Evolutionary conservation across 1,139 yeast genomes (phyloP).

Genomic region (Trichomonascaceae sp.): DNA sequence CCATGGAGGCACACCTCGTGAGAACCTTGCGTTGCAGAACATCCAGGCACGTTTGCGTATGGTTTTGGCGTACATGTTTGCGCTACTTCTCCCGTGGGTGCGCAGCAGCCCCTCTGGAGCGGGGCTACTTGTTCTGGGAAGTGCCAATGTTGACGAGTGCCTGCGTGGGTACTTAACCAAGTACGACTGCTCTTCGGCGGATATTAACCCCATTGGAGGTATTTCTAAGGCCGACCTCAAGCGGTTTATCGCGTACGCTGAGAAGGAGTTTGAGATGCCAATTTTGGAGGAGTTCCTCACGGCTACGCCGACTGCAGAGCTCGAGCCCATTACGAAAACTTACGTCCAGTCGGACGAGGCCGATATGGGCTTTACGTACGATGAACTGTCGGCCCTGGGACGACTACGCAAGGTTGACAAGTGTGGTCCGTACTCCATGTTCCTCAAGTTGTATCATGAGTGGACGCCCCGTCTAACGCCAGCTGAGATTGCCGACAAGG

Average conservation of each 20-base stretch:
- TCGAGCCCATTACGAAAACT: slow-evolving; percentile 85
- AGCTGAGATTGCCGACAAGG: slow-evolving; percentile 78
- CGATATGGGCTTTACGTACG: slow-evolving; percentile 98
- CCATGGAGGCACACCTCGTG: slow-evolving; percentile 86
- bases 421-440: slow-evolving; percentile 95
- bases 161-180: slow-evolving; percentile 90
- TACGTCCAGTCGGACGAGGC: slow-evolving; percentile 93
- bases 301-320: slow-evolving; percentile 96
- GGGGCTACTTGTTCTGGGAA: slow-evolving; percentile 80
- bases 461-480: slow-evolving; percentile 85
- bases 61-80: slow-evolving; percentile 88
- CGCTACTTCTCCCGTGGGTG: slow-evolving; percentile 92
- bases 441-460: slow-evolving; percentile 73
- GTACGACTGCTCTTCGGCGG: slow-evolving; percentile 95
- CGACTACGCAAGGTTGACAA: slow-evolving; percentile 79
- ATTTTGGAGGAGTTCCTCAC: slow-evolving; percentile 61
- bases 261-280: slow-evolving; percentile 55
- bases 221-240: slow-evolving; percentile 88
- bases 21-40: slow-evolving; percentile 86
- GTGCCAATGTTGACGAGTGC: slow-evolving; percentile 97
- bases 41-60: slow-evolving; percentile 92
- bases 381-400: slow-evolving; percentile 87
- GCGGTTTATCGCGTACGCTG: slow-evolving; percentile 71
- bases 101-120: slow-evolving; percentile 47
- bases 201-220: slow-evolving; percentile 94